Conservation (phyloP, 306 rosid genomes). For the Rosa lucieae region DNA sequence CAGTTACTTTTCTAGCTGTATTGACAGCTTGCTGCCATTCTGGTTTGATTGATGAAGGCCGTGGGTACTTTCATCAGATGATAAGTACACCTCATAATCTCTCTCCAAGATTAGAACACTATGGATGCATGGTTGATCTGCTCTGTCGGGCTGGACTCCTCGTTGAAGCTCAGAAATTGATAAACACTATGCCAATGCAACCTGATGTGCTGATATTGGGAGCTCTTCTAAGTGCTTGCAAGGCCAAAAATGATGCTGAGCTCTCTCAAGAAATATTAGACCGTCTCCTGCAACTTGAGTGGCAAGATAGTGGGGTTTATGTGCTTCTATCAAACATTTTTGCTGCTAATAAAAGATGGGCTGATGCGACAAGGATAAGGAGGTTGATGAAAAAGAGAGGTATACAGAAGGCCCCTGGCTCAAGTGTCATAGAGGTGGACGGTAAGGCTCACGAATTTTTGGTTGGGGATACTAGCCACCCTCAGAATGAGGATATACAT, state of each 20-base stretch:
- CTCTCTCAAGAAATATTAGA: slow-evolving; percentile 53
- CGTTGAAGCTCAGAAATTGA: slow-evolving; percentile 62
- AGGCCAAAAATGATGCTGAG: slow-evolving; percentile 46
- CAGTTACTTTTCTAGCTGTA: slow-evolving; percentile 69
- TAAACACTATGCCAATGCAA: slow-evolving; percentile 69
- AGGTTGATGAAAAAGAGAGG: slow-evolving; percentile 73
- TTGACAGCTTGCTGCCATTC: slow-evolving; percentile 80
- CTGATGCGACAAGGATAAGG: slow-evolving; percentile 63
- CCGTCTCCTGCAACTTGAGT: slow-evolving; percentile 45
- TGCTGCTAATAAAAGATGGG: slow-evolving; percentile 68
- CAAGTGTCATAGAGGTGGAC: slow-evolving; percentile 64
- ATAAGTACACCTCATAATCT: slow-evolving; percentile 41
- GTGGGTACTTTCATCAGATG: slow-evolving; percentile 50
- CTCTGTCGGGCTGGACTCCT: slow-evolving; percentile 70
- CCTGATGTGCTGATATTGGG: slow-evolving; percentile 83
- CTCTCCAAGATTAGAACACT: slow-evolving; percentile 65
- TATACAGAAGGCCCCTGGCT: slow-evolving; percentile 63
- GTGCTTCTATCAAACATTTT: slow-evolving; percentile 77
- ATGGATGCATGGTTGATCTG: slow-evolving; percentile 80
- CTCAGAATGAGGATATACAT: slow-evolving; percentile 51
- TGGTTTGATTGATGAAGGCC: slow-evolving; percentile 75
- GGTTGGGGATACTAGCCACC: slow-evolving; percentile 62
- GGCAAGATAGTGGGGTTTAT: slow-evolving; percentile 66
- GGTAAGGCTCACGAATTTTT: slow-evolving; percentile 60
- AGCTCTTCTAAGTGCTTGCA: slow-evolving; percentile 61